These are phyloP conservation scores for Immersiporthe knoxdaviesiana DNA, from an alignment of 2,329 filamentous ascomycete genomes.

Conservation along the genomic window DNA sequence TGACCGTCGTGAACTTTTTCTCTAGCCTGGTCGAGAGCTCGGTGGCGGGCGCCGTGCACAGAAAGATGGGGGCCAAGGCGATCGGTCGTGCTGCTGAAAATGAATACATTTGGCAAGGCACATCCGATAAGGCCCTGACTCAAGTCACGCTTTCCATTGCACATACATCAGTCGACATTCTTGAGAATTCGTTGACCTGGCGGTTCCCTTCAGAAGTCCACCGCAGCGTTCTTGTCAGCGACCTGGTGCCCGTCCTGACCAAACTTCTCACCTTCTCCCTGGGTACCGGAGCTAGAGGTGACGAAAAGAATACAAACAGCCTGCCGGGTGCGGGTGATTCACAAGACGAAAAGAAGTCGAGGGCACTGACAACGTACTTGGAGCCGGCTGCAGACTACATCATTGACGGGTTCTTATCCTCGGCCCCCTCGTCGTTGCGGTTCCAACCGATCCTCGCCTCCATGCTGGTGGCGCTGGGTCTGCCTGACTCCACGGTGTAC, in stretches of 20 bases:
- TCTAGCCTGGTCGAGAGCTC: slow-evolving; percentile 76
- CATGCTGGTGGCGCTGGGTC: slow-evolving; percentile 64
- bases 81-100: slow-evolving; percentile 49
- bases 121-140: slow-evolving; percentile 77
- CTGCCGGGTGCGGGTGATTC: slow-evolving; percentile 10
- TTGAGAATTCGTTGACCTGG: slow-evolving; percentile 87
- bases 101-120: slow-evolving; percentile 66
- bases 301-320: slow-evolving; percentile 42
- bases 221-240: slow-evolving; percentile 68
- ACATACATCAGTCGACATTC: slow-evolving; percentile 76
- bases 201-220: slow-evolving; percentile 72
- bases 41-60: slow-evolving; percentile 68
- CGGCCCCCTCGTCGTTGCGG: slow-evolving; percentile 69
- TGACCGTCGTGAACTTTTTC: slow-evolving; percentile 74
- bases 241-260: slow-evolving; percentile 71
- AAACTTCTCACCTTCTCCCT: slow-evolving; percentile 74
- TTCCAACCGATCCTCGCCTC: slow-evolving; percentile 78
- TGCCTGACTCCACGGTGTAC: slow-evolving; percentile 65
- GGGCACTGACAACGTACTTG: slow-evolving; percentile 60
- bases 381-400: slow-evolving; percentile 75
- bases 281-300: slow-evolving; percentile 64
- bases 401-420: slow-evolving; percentile 74
- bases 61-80: slow-evolving; percentile 60
- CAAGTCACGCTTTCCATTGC: slow-evolving; percentile 74
- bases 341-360: slow-evolving; percentile 21